Evolutionary conservation across 768 basidiomycete genomes (phyloP).

Genomic region (Lyophyllum atratum): DNA sequence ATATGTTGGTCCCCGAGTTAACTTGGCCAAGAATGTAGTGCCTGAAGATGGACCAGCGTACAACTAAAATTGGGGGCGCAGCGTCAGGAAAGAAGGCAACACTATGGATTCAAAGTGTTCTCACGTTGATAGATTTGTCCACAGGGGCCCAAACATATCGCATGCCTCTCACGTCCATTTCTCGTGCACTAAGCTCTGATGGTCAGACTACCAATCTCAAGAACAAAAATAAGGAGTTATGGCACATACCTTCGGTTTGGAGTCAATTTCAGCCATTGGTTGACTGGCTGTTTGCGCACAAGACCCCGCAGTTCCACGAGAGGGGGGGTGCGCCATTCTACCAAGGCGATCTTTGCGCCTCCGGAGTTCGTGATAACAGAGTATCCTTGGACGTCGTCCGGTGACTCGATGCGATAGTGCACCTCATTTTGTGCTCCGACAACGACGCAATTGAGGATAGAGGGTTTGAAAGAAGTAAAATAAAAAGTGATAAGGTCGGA

Average conservation of each 20-base stretch:
- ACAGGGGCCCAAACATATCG: slow-evolving; percentile 57
- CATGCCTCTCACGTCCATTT: slow-evolving; percentile 50
- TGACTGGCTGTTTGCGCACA: slow-evolving; percentile 46
- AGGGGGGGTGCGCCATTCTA: slow-evolving; percentile 55
- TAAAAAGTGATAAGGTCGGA: slow-evolving; percentile 40
- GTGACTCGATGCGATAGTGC: slow-evolving; percentile 51
- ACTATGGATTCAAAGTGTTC: slow-evolving; percentile 18
- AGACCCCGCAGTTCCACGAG: slow-evolving; percentile 53
- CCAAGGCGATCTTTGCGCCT: slow-evolving; percentile 48
- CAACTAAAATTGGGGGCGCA: slow-evolving; percentile 35
- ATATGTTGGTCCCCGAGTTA: slow-evolving; percentile 43
- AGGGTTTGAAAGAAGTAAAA: slow-evolving; percentile 51
- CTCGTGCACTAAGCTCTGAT: slow-evolving; percentile 35
- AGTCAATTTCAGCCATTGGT: slow-evolving; percentile 54
- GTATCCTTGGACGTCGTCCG: slow-evolving; percentile 46
- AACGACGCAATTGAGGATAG: slow-evolving; percentile 56
- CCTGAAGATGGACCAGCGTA: slow-evolving; percentile 33
- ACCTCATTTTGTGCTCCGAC: slow-evolving; percentile 49
- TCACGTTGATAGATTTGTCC: slow-evolving; percentile 51
- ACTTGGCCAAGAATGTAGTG: slow-evolving; percentile 43
- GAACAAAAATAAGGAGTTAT: background rate
- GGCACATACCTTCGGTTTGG: slow-evolving; percentile 37
- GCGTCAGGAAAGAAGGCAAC: background rate
- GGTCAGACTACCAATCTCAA: background rate
- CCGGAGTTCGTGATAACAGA: slow-evolving; percentile 53